phyloP scores from a whole-genome alignment of 495 filamentous ascomycete species.

The Amphirosellinia nigrospora region DNA sequence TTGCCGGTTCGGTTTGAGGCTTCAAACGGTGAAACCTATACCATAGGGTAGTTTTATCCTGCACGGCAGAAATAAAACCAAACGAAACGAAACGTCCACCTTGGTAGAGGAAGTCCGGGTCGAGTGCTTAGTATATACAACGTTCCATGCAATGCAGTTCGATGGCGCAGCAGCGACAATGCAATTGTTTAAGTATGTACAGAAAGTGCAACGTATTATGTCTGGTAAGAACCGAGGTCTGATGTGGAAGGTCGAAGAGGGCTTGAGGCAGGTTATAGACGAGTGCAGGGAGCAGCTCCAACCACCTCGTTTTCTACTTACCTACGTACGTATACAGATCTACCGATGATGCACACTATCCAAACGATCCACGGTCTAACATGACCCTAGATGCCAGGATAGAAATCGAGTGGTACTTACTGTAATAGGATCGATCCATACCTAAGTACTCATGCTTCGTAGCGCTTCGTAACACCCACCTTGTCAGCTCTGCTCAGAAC shows the following conservation, averaged over 20 bases:
- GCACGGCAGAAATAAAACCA: background rate
- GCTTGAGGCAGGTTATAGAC: conserved; percentile 1
- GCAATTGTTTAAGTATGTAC: conserved; percentile 9
- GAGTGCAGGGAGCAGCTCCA: background rate
- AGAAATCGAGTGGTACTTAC: too few species aligned
- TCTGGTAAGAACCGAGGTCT: background rate
- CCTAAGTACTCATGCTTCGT: too few species aligned
- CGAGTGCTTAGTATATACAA: background rate
- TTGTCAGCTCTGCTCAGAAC: conserved; percentile 2
- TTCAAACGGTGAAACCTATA: background rate
- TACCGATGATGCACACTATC: conserved; percentile 11
- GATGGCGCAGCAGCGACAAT: background rate
- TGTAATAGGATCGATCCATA: conserved; percentile 2
- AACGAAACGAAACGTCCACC: background rate
- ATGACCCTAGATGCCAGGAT: background rate
- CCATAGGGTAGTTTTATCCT: background rate
- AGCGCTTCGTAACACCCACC: background rate
- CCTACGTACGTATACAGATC: conserved; percentile 16
- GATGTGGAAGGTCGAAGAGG: background rate
- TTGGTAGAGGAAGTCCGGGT: background rate
- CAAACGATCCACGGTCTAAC: conserved; percentile 1
- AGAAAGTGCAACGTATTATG: background rate
- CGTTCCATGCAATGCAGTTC: conserved; percentile 4
- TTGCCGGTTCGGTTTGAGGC: background rate
- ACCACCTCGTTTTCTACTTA: conserved; percentile 4